Evolutionary conservation across 768 basidiomycete species (phyloP).

Genomic region (Lentinula aciculospora): DNA sequence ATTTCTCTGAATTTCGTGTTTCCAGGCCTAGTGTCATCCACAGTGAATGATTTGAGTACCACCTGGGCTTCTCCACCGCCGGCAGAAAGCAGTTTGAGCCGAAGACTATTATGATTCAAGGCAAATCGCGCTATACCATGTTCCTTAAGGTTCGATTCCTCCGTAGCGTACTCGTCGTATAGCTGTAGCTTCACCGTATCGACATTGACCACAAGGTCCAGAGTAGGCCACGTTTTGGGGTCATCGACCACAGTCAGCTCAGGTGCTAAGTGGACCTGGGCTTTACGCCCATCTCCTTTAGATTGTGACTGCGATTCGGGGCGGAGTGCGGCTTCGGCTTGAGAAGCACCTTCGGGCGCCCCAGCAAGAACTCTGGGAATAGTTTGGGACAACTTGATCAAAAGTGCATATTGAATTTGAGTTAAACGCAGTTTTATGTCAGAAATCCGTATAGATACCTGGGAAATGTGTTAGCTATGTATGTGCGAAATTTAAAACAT

Average conservation of each 20-base stretch:
- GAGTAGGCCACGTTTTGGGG: slow-evolving; percentile 46
- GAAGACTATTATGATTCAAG: slow-evolving; percentile 70
- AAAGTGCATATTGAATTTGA: slow-evolving; percentile 72
- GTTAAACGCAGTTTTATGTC: slow-evolving; percentile 83
- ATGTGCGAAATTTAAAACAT: not conserved
- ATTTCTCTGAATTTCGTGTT: slow-evolving; percentile 88
- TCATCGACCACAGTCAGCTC: slow-evolving; percentile 38
- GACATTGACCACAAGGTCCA: slow-evolving; percentile 73
- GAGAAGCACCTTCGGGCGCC: slow-evolving; percentile 34
- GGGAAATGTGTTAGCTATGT: not conserved
- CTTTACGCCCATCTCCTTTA: slow-evolving; percentile 5
- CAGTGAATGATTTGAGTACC: slow-evolving; percentile 84
- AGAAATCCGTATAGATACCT: slow-evolving; percentile 74
- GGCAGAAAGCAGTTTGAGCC: slow-evolving; percentile 77
- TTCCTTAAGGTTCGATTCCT: slow-evolving; percentile 53
- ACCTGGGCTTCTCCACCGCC: slow-evolving; percentile 86
- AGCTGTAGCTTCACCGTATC: slow-evolving; percentile 77
- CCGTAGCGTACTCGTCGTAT: slow-evolving; percentile 64
- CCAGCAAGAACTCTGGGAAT: slow-evolving; percentile 61
- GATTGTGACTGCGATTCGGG: not conserved
- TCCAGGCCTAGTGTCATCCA: slow-evolving; percentile 83
- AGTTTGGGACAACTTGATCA: slow-evolving; percentile 60
- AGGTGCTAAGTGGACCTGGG: slow-evolving; percentile 45
- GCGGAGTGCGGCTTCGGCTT: slow-evolving; percentile 21
- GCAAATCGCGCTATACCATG: slow-evolving; percentile 85